Evolutionary conservation across 2,329 filamentous ascomycete species (phyloP).

Genomic region (Beauveria sp.): DNA sequence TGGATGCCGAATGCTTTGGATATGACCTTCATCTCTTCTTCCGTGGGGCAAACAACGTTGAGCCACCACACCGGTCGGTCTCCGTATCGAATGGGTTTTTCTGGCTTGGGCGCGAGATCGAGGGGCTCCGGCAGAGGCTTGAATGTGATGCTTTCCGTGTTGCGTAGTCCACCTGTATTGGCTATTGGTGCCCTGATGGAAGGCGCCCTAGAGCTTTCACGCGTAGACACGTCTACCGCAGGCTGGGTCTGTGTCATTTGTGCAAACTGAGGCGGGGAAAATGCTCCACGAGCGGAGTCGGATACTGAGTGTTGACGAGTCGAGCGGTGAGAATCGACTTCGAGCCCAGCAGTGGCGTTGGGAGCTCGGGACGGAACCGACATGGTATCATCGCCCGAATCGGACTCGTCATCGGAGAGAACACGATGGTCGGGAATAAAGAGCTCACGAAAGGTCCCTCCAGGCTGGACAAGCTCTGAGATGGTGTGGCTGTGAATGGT

Average conservation of each 20-base stretch:
- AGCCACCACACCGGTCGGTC: slow-evolving; percentile 95
- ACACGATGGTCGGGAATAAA: slow-evolving; percentile 83
- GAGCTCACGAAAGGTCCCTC: slow-evolving; percentile 74
- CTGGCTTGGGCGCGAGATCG: slow-evolving; percentile 16
- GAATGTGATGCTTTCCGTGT: slow-evolving; percentile 12
- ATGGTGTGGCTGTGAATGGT: slow-evolving; percentile 96
- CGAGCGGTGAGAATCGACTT: slow-evolving; percentile 35
- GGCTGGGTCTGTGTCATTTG: background rate
- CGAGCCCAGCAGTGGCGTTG: slow-evolving; percentile 17
- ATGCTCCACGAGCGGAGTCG: slow-evolving; percentile 20
- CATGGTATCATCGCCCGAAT: slow-evolving; percentile 42
- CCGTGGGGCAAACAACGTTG: slow-evolving; percentile 83
- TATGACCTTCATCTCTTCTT: slow-evolving; percentile 90
- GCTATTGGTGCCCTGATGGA: slow-evolving; percentile 44
- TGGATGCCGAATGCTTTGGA: slow-evolving; percentile 93
- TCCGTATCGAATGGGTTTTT: slow-evolving; percentile 54
- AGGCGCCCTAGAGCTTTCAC: slow-evolving; percentile 22
- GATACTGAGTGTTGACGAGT: slow-evolving; percentile 40
- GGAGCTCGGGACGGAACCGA: slow-evolving; percentile 19
- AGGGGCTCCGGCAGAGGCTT: slow-evolving; percentile 27
- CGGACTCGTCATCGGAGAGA: slow-evolving; percentile 65
- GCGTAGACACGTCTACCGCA: slow-evolving; percentile 22
- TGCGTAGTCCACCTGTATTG: background rate
- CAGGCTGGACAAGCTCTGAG: slow-evolving; percentile 82
- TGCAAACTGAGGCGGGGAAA: slow-evolving; percentile 19